Evolutionary conservation across 306 rosid species (phyloP), one percentile per base, ranked within the genome.

Genomic region (Lotus japonicus): DNA sequence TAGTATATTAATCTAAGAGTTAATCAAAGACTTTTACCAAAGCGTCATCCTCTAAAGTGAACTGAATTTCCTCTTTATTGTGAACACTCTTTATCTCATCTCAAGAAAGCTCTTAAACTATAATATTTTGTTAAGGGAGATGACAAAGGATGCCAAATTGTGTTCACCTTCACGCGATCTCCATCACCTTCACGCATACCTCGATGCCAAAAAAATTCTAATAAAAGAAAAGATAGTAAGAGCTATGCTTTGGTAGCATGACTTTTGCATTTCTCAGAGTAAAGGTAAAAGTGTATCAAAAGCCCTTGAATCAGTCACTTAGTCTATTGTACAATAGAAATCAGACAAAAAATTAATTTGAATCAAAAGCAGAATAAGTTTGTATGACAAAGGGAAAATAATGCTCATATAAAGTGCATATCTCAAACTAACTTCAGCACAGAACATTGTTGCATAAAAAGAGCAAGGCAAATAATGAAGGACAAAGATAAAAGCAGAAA

Each of bases 241-340:
- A 54, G 51, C 18, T 39, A 41, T 58, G 52, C 58, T 31, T 44
- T 52, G 46, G 53, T 66, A 59, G 15, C 64, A 31, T 14, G 39
- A 58, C 15, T 72, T 28, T 44, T 52, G 62, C 69, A 66, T 18
- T 72, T 49, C 39, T 28, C 52, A 11, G 18, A 73, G 82, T 78
- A 33, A 71, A 50, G 58, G 15, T 4, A 66, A 66, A 58, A 42
- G 35, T 53, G 17, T 10, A 52, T 45, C 13, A 45, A 45, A 70
- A 15, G 9, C 19, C 39, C 7, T 38, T 56, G 50, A 71, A 64
- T 56, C 15, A 4, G 43, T 77, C n/a, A 31, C 35, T 41, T n/a
- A 48, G 8, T 21, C n/a, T 56, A 36, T 55, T 64, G 62, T 1
- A 41, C 26, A 62, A 11, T 11, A 62, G 21, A n/a, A 44, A 44